Conservation (phyloP, 2,329 filamentous ascomycete species). For the Aspergillus pseudonomiae region DNA sequence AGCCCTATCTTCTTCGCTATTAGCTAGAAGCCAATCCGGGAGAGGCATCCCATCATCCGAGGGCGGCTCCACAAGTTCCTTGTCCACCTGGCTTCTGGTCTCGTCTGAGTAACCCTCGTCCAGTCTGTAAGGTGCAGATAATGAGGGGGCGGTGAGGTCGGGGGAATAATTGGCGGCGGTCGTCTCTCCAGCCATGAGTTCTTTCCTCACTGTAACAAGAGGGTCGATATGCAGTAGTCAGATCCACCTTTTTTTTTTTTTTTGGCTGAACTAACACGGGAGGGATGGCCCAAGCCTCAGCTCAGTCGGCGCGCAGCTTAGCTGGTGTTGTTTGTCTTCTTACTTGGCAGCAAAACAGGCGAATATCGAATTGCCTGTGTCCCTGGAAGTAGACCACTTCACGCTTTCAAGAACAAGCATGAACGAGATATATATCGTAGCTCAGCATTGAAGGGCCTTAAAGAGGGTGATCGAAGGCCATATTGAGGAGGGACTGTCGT, state of each 20-base stretch:
- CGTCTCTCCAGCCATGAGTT: slow-evolving; percentile 36
- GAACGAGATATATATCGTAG: neutral
- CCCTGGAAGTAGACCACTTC: neutral
- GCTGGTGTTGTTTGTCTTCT: neutral
- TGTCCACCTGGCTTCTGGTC: slow-evolving; percentile 52
- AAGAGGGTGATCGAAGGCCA: neutral
- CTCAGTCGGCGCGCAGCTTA: neutral
- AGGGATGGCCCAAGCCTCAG: neutral
- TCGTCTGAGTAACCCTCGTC: slow-evolving; percentile 91
- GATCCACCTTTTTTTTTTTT: neutral
- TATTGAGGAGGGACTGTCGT: neutral
- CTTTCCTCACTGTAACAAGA: neutral
- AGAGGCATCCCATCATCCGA: slow-evolving; percentile 48
- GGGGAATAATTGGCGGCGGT: slow-evolving; percentile 28
- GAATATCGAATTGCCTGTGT: neutral
- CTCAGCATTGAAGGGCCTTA: neutral
- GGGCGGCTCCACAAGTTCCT: slow-evolving; percentile 38
- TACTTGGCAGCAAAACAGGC: neutral
- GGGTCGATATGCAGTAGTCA: neutral
- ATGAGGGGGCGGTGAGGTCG: slow-evolving; percentile 32
- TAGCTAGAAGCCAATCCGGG: slow-evolving; percentile 58
- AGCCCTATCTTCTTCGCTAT: slow-evolving; percentile 58
- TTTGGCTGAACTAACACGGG: neutral
- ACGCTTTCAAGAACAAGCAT: neutral
- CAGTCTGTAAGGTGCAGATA: slow-evolving; percentile 58